Evolutionary conservation across 306 rosid genomes (phyloP).

Genomic region (Prunus mume): DNA sequence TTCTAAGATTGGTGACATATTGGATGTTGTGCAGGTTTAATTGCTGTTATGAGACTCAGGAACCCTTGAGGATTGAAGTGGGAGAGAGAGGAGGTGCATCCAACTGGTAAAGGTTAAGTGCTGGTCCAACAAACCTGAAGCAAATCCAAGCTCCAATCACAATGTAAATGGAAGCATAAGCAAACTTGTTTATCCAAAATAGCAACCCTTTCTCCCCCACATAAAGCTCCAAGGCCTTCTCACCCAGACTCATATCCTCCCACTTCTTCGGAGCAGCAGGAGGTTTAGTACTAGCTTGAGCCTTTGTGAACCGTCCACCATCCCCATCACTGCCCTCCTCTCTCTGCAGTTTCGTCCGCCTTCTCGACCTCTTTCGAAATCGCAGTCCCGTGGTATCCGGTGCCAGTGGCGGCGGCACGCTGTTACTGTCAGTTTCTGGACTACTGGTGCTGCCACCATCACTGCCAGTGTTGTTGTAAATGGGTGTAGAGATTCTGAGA

Average conservation of each 20-base stretch:
- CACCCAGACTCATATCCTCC: slow-evolving; percentile 79
- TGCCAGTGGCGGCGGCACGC: slow-evolving; percentile 29
- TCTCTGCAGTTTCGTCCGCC: slow-evolving; percentile 39
- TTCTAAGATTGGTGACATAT: neutral
- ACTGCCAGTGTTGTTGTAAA: slow-evolving; percentile 34
- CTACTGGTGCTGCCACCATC: slow-evolving; percentile 7
- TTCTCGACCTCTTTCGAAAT: slow-evolving; percentile 58
- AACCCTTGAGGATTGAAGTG: slow-evolving; percentile 57
- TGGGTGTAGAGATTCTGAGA: slow-evolving; percentile 30
- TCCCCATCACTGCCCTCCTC: slow-evolving; percentile 32
- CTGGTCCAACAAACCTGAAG: slow-evolving; percentile 90
- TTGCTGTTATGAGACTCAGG: slow-evolving; percentile 25
- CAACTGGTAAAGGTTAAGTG: slow-evolving; percentile 81
- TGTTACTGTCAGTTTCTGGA: slow-evolving; percentile 2
- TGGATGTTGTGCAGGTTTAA: neutral
- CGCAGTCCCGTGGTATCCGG: slow-evolving; percentile 46
- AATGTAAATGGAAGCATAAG: slow-evolving; percentile 88
- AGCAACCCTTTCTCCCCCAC: slow-evolving; percentile 85
- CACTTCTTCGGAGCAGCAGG: slow-evolving; percentile 55
- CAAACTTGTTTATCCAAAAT: slow-evolving; percentile 87
- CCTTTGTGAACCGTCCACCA: slow-evolving; percentile 26
- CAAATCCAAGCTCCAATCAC: slow-evolving; percentile 82
- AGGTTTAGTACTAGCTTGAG: slow-evolving; percentile 12
- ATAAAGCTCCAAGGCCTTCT: slow-evolving; percentile 73
- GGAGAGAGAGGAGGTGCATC: slow-evolving; percentile 77